phyloP scores from a whole-genome alignment of 106 monocot genomes.

The Iris macrosiphon region DNA sequence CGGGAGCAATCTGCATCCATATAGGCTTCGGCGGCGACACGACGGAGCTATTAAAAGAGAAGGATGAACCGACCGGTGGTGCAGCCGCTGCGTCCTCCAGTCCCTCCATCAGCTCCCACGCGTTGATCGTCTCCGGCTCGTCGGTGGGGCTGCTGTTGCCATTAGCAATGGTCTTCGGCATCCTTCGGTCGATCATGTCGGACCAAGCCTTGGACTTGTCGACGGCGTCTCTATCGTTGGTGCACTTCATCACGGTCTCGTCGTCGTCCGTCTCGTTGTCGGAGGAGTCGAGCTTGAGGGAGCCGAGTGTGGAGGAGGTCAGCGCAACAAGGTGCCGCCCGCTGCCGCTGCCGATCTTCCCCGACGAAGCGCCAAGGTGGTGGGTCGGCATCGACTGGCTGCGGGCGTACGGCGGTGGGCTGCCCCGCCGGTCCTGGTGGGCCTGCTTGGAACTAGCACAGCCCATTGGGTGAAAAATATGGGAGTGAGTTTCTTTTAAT shows the following conservation, averaged over 20 bases:
- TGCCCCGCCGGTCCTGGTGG: slow-evolving; percentile 7
- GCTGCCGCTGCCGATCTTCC: not conserved
- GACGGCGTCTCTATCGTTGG: slow-evolving; percentile 3
- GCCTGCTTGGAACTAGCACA: slow-evolving; percentile 65
- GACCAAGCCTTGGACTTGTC: slow-evolving; percentile 16
- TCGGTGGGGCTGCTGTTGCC: slow-evolving; percentile 21
- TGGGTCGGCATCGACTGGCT: slow-evolving; percentile 34
- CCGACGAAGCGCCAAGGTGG: not conserved
- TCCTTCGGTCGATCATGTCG: slow-evolving; percentile 17
- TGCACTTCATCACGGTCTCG: slow-evolving; percentile 27
- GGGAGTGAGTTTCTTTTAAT: not conserved
- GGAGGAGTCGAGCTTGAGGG: slow-evolving; percentile 17
- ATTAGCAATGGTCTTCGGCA: slow-evolving; percentile 14
- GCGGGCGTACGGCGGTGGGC: slow-evolving; percentile 16
- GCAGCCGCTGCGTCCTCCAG: slow-evolving; percentile 32
- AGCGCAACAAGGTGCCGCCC: slow-evolving; percentile 37
- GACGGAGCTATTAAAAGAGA: slow-evolving; percentile 12
- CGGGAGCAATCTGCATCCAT: slow-evolving; percentile 13
- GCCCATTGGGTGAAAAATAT: slow-evolving; percentile 39
- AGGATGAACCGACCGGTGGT: not conserved
- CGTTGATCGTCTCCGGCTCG: slow-evolving; percentile 51
- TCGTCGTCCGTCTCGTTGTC: not conserved
- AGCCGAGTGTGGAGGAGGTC: slow-evolving; percentile 52
- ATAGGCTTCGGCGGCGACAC: slow-evolving; percentile 8
- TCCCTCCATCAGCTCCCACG: slow-evolving; percentile 71